Base-by-base conservation (phyloP, 192 early-diverging fungal species). In the Coemansia sp. region DNA sequence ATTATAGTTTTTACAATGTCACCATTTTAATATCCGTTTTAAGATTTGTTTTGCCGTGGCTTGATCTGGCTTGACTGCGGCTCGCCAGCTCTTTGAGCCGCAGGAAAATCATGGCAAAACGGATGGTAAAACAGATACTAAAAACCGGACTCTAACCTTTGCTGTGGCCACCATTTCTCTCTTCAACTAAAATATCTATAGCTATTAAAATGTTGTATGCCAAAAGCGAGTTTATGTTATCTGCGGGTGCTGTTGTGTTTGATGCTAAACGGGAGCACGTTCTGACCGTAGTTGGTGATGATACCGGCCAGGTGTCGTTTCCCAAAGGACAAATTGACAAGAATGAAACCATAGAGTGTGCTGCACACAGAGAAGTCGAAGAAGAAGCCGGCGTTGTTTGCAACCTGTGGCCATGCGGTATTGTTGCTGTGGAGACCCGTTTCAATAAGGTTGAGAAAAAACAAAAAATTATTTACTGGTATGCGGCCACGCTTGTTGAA, bases 241-340 rank as follows among this genome's bases (percentile, higher is more conserved):
- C 76, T 11, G 76, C 76, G 19, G 76, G 76, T 21, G 76, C 76
- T 0, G 76, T 79, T 12, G 71, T 79, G 2, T 79, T 79, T 48
- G 68, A 70, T 29, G 17, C 24, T n/a, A 24, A 48, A 11, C 37
- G 35, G 22, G 32, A 57, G 35, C 41, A 29, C 1, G 66, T 79
- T 0, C 62, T 79, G 32, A 58, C 67, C 9, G 39, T 79, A 10
- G 58, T 73, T 50, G 39, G 45, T 24, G 53, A 29, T 5, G 58
- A 35, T n/a, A 24, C 41, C 4, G 49, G 59, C 35, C 29, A 38
- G 0, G 49, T 65, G 5, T 55, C 55, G 12, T 79, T 79, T 39
- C 76, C 76, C 22, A 79, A 79, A 57, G 76, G 76, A 60, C 57
- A 56, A 3, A 17, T 79, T 15, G 76, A 79, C 41, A 35, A 48